Conservation (phyloP, 2,329 filamentous ascomycete genomes). For the Chrysoporthe puriensis region DNA sequence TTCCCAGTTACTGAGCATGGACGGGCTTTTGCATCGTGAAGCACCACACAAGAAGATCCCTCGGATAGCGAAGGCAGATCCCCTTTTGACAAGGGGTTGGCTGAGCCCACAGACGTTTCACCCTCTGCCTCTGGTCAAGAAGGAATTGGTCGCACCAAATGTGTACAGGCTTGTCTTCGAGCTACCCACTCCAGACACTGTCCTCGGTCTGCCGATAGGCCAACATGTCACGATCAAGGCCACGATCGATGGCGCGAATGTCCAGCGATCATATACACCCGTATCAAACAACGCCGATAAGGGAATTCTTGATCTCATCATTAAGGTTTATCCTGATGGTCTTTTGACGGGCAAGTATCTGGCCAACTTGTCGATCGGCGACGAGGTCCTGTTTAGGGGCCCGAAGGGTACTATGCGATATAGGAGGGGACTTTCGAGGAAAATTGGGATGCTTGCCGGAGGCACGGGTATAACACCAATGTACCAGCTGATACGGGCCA, state of each 20-base stretch:
- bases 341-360: constrained; percentile 55
- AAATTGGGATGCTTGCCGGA: constrained; percentile 60
- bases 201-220: constrained; percentile 59
- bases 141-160: constrained; percentile 45
- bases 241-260: constrained; percentile 47
- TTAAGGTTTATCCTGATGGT: constrained; percentile 56
- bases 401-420: constrained; percentile 63
- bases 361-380: constrained; percentile 49
- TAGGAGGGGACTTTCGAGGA: constrained; percentile 43
- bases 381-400: constrained; percentile 55
- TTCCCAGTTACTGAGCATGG: constrained; percentile 38
- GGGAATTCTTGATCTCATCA: constrained; percentile 54
- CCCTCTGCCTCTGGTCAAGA: constrained; percentile 47
- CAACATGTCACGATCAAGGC: constrained; percentile 60
- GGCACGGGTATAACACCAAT: constrained; percentile 59
- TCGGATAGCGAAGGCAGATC: constrained; percentile 42
- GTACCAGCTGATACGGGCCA: constrained; percentile 65
- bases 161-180: constrained; percentile 53
- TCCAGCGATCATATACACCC: constrained; percentile 59
- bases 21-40: constrained; percentile 40
- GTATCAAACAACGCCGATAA: constrained; percentile 54
- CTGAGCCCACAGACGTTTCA: constrained; percentile 54
- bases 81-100: constrained; percentile 48
- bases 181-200: constrained; percentile 47
- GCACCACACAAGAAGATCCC: constrained; percentile 46